Percentiles rank a stretch among this genome's conserved stretches.
These are phyloP conservation scores for Syzygium malaccense DNA, from an alignment of 441 rosid species.

Conservation along the genomic window DNA sequence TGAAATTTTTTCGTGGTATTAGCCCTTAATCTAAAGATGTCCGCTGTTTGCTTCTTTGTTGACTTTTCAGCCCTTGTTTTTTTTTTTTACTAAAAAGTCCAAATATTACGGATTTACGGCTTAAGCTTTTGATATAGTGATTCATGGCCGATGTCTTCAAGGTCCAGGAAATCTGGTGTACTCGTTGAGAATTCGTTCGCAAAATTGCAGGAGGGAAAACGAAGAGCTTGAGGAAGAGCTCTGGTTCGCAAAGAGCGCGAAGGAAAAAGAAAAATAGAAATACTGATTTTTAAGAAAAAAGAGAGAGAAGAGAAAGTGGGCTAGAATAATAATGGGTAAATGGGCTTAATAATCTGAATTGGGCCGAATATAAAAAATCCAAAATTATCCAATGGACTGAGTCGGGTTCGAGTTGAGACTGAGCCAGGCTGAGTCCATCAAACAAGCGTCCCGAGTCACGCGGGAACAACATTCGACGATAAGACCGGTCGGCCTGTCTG, in stretches of 20 bases:
- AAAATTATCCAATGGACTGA: background rate
- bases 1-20: no score
- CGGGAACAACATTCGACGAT: background rate
- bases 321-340: background rate
- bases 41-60: no score
- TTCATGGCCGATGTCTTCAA: background rate
- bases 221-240: background rate
- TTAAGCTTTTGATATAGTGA: background rate
- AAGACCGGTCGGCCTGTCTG: background rate
- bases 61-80: no score
- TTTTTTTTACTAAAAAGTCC: no score
- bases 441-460: background rate
- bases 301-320: background rate
- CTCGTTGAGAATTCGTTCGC: background rate
- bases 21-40: no score
- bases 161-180: background rate
- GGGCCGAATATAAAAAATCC: background rate
- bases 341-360: background rate
- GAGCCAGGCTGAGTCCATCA: background rate
- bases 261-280: background rate
- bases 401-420: background rate
- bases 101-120: background rate
- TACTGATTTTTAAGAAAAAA: no score
- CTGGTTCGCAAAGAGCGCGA: background rate
- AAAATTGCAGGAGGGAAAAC: background rate